Conservation (phyloP, 805 yeast species). For the Blastobotrys mokoenaii region DNA sequence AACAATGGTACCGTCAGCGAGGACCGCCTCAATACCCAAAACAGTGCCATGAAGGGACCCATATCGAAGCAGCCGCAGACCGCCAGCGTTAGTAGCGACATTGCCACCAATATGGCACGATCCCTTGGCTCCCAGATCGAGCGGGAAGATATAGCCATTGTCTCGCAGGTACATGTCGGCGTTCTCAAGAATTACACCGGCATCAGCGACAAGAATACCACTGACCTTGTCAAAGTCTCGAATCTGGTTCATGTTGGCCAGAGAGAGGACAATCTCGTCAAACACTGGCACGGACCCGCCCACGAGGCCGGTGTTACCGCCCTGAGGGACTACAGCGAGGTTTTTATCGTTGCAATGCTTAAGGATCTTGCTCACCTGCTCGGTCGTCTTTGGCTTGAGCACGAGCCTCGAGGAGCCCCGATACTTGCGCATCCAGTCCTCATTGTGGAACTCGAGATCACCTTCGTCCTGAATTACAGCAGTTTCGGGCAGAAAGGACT, state of each 20-base stretch:
- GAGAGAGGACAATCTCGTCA: slow-evolving; percentile 75
- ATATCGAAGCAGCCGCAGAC: slow-evolving; percentile 74
- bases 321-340: slow-evolving; percentile 89
- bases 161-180: slow-evolving; percentile 76
- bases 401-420: slow-evolving; percentile 78
- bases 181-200: slow-evolving; percentile 80
- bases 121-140: slow-evolving; percentile 94
- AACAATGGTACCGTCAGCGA: slow-evolving; percentile 78
- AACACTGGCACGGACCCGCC: slow-evolving; percentile 92
- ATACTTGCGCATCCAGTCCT: slow-evolving; percentile 92
- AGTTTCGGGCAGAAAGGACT: slow-evolving; percentile 43
- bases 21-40: slow-evolving; percentile 84
- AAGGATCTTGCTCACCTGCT: slow-evolving; percentile 68
- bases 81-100: slow-evolving; percentile 95
- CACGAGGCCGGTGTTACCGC: slow-evolving; percentile 94
- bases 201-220: slow-evolving; percentile 82
- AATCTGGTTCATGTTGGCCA: slow-evolving; percentile 63
- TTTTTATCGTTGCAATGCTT: slow-evolving; percentile 70
- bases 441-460: slow-evolving; percentile 48
- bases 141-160: slow-evolving; percentile 82
- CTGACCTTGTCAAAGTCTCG: slow-evolving; percentile 74
- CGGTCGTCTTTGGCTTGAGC: slow-evolving; percentile 71
- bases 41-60: slow-evolving; percentile 92
- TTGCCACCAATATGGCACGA: slow-evolving; percentile 94
- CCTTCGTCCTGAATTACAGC: slow-evolving; percentile 26